Evolutionary conservation across 129 eudicot species (phyloP), one percentile per base, ranked within the genome.

Genomic region (Tagetes patula): DNA sequence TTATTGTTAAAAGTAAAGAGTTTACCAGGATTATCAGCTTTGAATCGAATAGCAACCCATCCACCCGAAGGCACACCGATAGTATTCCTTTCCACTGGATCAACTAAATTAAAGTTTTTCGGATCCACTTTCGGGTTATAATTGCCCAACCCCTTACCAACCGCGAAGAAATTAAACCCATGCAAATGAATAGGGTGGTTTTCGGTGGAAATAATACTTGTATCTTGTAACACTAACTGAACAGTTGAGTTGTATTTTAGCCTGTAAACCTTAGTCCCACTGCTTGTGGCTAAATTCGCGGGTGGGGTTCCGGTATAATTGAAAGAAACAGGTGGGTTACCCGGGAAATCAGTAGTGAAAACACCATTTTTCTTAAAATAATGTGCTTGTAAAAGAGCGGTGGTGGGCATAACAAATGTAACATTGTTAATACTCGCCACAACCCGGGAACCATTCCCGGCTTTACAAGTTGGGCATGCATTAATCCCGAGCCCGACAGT

Each of bases 51-150:
- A 10, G 97, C 95, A 5, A 84, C 84, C 97, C 95, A 91, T 53
- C 97, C 97, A 52, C 97, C 97, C 3, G 95, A 84, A 6, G 97
- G 97, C 36, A 88, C 97, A 37, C 95, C 83, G 31, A 91, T 77
- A 0, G 97, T 91, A 73, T 91, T 91, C 79, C 97, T 86, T 72
- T 91, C 97, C 30, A 91, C 95, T 39, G 97, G 97, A 72, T 91
- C 97, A 58, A 86, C 88, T 12, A 91, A 83, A 70, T 91, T 88
- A 33, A 91, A 91, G 3, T 81, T 88, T 4, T 84, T 80, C 1
- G 90, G 78, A 71, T 88, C 97, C 11, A 34, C 81, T 36, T 81
- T 86, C 9, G 90, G 78, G 79, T 88, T 82, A 38, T 77, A 91
- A 45, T 88, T 88, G n/a, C 97, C 95, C 5, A 91, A 32, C 42